phyloP scores from a whole-genome alignment of 2,329 filamentous ascomycete species.

The Trichoderma sp. region DNA sequence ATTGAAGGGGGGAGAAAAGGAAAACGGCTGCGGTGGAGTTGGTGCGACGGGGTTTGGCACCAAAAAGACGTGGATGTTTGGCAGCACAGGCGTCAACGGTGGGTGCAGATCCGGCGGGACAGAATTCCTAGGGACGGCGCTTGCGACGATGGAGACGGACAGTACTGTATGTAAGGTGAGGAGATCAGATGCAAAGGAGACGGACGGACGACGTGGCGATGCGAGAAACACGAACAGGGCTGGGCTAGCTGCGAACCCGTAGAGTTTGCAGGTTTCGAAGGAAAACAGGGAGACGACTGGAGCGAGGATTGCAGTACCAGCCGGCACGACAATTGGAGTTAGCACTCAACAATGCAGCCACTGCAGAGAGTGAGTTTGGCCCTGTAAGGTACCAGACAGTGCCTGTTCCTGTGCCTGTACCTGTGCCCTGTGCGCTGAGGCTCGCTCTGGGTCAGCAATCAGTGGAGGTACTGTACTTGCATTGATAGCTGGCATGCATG shows the following conservation, averaged over 20 bases:
- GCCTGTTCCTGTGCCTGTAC: background rate
- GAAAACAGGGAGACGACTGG: background rate
- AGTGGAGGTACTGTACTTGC: background rate
- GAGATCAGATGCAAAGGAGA: background rate
- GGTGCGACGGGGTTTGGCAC: constrained; percentile 10
- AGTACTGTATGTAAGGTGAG: background rate
- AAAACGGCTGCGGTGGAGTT: constrained; percentile 15
- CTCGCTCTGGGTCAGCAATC: background rate
- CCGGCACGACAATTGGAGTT: background rate
- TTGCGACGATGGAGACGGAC: background rate
- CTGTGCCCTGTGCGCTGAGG: background rate
- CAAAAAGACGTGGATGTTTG: constrained; percentile 6
- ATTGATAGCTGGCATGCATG: background rate
- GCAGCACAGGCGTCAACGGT: background rate
- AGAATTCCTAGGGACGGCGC: constrained; percentile 13
- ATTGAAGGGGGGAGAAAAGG: constrained; percentile 4
- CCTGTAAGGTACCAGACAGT: background rate
- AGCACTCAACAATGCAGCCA: background rate
- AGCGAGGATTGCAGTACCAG: background rate
- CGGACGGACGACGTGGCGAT: background rate
- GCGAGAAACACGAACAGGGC: background rate
- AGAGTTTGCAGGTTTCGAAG: background rate
- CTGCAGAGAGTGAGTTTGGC: background rate
- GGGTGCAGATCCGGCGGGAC: constrained; percentile 15
- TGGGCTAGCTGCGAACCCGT: background rate